These are phyloP conservation scores for Venturia aucupariae DNA, from an alignment of 2,329 filamentous ascomycete species.

Conservation along the genomic window DNA sequence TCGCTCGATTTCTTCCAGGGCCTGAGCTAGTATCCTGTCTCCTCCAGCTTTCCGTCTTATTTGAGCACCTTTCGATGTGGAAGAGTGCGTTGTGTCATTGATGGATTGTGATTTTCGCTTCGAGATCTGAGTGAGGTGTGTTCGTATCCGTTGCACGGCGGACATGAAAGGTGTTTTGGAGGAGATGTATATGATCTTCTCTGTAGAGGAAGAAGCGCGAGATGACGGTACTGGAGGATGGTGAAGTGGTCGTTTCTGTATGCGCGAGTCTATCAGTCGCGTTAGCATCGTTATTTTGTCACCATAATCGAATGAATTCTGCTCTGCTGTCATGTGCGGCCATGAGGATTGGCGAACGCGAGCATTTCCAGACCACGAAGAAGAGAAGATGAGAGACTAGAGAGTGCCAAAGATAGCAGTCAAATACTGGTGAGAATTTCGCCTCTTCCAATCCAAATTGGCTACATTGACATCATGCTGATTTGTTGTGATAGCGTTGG, in stretches of 20 bases:
- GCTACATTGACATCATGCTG: background rate
- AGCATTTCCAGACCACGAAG: background rate
- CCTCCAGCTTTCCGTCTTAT: conserved; percentile 6
- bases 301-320: background rate
- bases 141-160: conserved; percentile 13
- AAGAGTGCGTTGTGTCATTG: background rate
- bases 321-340: background rate
- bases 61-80: background rate
- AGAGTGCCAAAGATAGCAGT: background rate
- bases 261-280: conserved; percentile 10
- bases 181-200: conserved; percentile 14
- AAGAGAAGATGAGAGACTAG: too few species aligned
- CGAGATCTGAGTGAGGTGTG: conserved; percentile 6
- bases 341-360: background rate
- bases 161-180: conserved; percentile 15
- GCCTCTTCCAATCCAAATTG: too few species aligned
- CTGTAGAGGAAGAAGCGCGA: background rate
- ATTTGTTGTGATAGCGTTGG: background rate
- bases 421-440: too few species aligned
- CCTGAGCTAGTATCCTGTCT: conserved; percentile 13
- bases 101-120: conserved; percentile 11
- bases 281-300: background rate
- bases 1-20: conserved; percentile 6
- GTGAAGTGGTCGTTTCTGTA: conserved; percentile 13
- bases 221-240: conserved; percentile 11